Conservation (phyloP, 2,329 filamentous ascomycete genomes). For the Colletotrichum shisoi region DNA sequence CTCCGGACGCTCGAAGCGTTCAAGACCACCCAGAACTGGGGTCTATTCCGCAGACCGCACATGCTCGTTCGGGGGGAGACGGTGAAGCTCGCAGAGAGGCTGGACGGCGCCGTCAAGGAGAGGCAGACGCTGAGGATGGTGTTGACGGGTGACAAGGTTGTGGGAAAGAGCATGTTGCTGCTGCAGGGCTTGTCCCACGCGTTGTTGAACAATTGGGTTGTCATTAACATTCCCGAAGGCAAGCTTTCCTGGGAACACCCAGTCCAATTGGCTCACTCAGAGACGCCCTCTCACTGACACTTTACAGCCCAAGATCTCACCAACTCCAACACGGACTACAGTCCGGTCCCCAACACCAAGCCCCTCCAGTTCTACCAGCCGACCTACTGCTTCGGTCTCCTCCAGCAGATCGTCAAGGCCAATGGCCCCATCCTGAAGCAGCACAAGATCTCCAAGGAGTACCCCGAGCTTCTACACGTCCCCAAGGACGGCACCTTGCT, state of each 20-base stretch:
- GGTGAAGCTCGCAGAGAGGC: constrained; percentile 70
- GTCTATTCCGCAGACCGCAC: constrained; percentile 81
- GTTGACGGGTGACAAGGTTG: constrained; percentile 74
- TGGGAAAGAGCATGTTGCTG: constrained; percentile 87
- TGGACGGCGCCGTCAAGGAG: constrained; percentile 63
- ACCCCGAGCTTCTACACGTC: constrained; percentile 64
- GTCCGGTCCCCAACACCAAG: constrained; percentile 67
- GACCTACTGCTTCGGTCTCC: constrained; percentile 75
- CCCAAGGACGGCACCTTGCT: constrained; percentile 70
- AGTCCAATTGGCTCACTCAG: neutral
- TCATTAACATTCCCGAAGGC: constrained; percentile 91
- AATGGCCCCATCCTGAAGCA: constrained; percentile 71
- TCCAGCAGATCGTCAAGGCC: constrained; percentile 75
- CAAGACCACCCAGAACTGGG: constrained; percentile 89
- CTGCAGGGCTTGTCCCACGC: constrained; percentile 85
- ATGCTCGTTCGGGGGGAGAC: constrained; percentile 81
- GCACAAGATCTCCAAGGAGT: constrained; percentile 56
- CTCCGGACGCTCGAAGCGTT: constrained; percentile 88
- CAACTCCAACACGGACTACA: constrained; percentile 82
- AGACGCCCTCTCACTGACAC: constrained; percentile 15
- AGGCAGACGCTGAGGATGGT: constrained; percentile 70
- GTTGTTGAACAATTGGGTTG: constrained; percentile 84
- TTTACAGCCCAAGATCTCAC: constrained; percentile 77
- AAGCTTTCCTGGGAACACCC: constrained; percentile 44
- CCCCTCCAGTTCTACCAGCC: constrained; percentile 77